Evolutionary conservation across 306 rosid species (phyloP).

Genomic region (Coriaria nepalensis): DNA sequence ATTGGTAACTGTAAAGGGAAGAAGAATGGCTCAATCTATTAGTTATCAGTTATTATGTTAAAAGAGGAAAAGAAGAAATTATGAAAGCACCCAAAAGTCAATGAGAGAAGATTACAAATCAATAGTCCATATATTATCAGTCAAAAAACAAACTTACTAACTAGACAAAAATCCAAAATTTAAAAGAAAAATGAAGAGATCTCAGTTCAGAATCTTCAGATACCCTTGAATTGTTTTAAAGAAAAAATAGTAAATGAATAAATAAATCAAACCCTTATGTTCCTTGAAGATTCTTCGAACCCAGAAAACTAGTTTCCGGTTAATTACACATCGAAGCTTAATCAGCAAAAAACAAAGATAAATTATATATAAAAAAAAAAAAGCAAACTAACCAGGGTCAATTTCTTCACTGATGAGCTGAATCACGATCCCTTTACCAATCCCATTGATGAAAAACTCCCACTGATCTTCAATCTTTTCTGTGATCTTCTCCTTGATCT

Average conservation of each 20-base stretch:
- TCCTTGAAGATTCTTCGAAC: no score
- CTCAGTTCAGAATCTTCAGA: no score
- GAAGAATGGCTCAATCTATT: background rate
- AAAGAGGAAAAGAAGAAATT: background rate
- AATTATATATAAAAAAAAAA: no score
- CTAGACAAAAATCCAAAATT: no score
- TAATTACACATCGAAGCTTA: background rate
- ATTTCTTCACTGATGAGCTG: slow-evolving; percentile 57
- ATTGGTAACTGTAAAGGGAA: slow-evolving; percentile 38
- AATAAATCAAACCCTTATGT: no score
- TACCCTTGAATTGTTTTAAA: no score
- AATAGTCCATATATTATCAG: no score
- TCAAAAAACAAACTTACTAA: no score
- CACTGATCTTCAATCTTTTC: slow-evolving; percentile 64
- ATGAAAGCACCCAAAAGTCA: background rate
- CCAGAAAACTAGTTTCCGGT: no score
- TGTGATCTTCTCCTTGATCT: slow-evolving; percentile 50
- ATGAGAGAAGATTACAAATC: no score
- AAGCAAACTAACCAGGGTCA: slow-evolving; percentile 46
- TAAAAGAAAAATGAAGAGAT: no score
- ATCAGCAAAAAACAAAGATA: background rate
- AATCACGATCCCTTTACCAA: slow-evolving; percentile 73
- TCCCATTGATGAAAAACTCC: slow-evolving; percentile 59
- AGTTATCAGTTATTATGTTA: background rate
- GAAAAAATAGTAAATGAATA: no score